Base-by-base conservation (phyloP, 169 alveolate species). In the Plasmodium yoelii region DNA sequence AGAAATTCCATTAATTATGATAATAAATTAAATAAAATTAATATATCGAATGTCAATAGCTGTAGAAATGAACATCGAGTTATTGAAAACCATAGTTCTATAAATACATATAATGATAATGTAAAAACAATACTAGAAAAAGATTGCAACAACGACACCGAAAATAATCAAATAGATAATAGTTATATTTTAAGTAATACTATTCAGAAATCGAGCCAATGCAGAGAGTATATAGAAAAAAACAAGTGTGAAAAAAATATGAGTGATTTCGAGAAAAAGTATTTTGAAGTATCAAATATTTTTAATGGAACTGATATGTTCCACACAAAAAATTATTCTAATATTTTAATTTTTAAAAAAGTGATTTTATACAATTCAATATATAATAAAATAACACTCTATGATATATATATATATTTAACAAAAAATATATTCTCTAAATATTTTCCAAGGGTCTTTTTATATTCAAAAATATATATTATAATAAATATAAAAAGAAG, bases 401-500 rank as follows among this genome's bases (percentile, higher is more conserved):
- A 82, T 60, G 90, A 82, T 46, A 19, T 51, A n/a, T 82, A 82
- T 46, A 60, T 53, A 6, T 82, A 65, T 26, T 53, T 82, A 39
- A 51, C 63, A 15, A 57, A 82, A 22, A 82, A 82, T 67, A 82
- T 42, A 67, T 82, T 67, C 56, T 82, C 90, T 10, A 60, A 24
- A 8, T 67, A 82, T 82, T 82, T 82, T 82, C 90, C 90, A 18
- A 82, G 57, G 68, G 22, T 82, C 28, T 82, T 82, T 28, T 59
- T 82, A 55, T 82, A 53, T 82, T 82, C 90, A 19, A 65, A 82
- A 67, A 44, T 82, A 28, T 60, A 34, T 59, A 82, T 82, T 34
- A 60, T 82, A 55, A 67, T 82, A 22, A 82, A 82, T 82, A 82
- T 80, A 6, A 80, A 80, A 80, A 80, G 61, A 44, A 80, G 82